Evolutionary conservation across 106 monocot species (phyloP), one percentile per base, ranked within the genome.

Genomic region (Apostasia shenzhenica): DNA sequence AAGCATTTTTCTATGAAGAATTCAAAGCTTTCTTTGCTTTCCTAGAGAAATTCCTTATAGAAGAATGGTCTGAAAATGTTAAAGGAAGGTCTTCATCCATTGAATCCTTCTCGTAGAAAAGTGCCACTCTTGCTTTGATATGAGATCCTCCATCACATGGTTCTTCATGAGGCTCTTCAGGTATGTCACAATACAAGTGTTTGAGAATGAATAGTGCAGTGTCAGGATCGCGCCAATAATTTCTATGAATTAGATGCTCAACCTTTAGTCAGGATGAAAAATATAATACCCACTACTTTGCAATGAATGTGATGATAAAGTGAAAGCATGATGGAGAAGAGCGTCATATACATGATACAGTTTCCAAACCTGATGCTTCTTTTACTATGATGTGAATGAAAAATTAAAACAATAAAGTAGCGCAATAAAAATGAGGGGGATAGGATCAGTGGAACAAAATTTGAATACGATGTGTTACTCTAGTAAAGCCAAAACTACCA

Each of bases 201-300:
- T 90, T 99, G 45, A 99, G 82, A 68, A 99, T 99, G 61, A 99
- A 93, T 40, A 99, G 87, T 37, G 93, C 99, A 38, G 99, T 99
- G 61, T 99, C 99, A 79, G 54, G 61, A 80, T 99, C 99, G 11
- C 99, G 81, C 99, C 99, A 99, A 73, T 99, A 99, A 72, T 99
- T 99, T 59, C 99, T 99, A 81, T 59, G 26, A 5, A 3, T 63
- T 45, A 39, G 12, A 12, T 45, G 43, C 45, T 63, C n/a, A 43
- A 45, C n/a, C 45, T 5, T 8, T 5, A 50, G 50, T 50, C 1
- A 59, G 8, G 59, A 4, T 9, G 2, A 40, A 59, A 59, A 38
- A 59, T 59, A 40, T 41, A 59, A 26, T 26, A 26, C 26, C 26
- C 26, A 26, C 26, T 26, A 59, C 6, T 6, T 59, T 59, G 8